Conservation (phyloP, 1,284 basidiomycete species). For the Sphagnurus paluster region DNA sequence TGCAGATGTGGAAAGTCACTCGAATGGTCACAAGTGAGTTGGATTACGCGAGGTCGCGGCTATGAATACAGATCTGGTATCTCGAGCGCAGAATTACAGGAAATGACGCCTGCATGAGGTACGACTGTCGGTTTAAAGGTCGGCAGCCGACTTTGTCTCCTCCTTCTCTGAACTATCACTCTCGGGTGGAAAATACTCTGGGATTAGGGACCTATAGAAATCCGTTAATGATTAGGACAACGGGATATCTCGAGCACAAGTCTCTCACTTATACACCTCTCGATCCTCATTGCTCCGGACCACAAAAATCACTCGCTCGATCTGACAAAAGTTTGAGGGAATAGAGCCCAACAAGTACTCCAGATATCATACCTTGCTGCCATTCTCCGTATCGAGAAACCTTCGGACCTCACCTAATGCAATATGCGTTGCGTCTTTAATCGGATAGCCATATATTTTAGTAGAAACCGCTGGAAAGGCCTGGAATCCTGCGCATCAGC, state of each 20-base stretch:
- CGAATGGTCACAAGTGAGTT: constrained; percentile 13
- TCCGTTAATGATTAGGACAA: constrained; percentile 5
- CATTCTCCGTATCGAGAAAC: constrained; percentile 56
- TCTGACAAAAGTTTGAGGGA: constrained; percentile 35
- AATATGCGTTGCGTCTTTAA: constrained; percentile 67
- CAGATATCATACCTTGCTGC: constrained; percentile 44
- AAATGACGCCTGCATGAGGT: too few relatives aligned
- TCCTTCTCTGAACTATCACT: constrained; percentile 11
- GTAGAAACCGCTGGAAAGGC: constrained; percentile 83
- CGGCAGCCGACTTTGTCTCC: not conserved
- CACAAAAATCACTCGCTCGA: constrained; percentile 74
- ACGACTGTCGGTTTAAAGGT: not conserved
- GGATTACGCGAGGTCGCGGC: constrained; percentile 5
- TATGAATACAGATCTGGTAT: constrained; percentile 9
- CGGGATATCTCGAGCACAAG: not conserved
- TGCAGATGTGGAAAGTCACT: constrained; percentile 1
- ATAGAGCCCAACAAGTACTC: not conserved
- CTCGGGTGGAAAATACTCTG: constrained; percentile 59
- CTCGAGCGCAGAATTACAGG: too few relatives aligned
- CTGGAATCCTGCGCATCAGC: too few relatives aligned
- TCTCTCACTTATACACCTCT: constrained; percentile 59
- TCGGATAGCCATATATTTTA: constrained; percentile 79
- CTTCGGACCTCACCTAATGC: constrained; percentile 61
- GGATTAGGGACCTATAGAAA: constrained; percentile 50
- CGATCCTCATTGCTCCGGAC: constrained; percentile 70